Conservation (phyloP, 257 asterid genomes). For the Agastache rugosa region DNA sequence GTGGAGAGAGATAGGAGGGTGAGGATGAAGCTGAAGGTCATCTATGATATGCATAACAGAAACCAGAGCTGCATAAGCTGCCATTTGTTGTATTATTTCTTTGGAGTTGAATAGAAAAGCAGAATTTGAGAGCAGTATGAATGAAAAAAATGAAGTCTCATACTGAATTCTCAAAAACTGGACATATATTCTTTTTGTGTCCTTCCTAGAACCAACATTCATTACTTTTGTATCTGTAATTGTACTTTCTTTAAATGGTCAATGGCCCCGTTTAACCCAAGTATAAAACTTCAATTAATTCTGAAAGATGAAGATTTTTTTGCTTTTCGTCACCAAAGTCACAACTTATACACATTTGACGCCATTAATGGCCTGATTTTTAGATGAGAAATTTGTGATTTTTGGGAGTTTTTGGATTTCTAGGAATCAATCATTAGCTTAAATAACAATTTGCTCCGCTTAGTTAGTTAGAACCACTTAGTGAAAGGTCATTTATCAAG, state of each 20-base stretch:
- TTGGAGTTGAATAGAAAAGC: no score
- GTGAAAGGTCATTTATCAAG: background rate
- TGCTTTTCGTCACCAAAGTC: background rate
- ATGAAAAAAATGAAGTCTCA: no score
- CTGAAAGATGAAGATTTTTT: background rate
- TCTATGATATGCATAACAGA: no score
- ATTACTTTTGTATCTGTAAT: no score
- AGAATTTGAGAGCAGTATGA: no score
- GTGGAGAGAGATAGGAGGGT: no score
- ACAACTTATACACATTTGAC: background rate
- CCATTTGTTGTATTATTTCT: no score
- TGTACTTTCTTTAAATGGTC: background rate
- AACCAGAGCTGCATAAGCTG: no score
- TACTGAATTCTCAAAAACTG: no score
- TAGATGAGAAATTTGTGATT: background rate
- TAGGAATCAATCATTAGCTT: constrained; percentile 19
- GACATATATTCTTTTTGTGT: no score
- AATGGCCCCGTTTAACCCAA: background rate
- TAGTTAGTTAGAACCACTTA: constrained; percentile 23
- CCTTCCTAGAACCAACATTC: no score
- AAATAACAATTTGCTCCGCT: constrained; percentile 1
- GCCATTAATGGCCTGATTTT: background rate
- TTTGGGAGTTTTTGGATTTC: constrained; percentile 6
- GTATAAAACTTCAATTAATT: background rate
- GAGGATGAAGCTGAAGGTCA: no score